These are phyloP conservation scores for Solanum bulbocastanum DNA, from an alignment of 257 asterid species.

Conservation along the genomic window DNA sequence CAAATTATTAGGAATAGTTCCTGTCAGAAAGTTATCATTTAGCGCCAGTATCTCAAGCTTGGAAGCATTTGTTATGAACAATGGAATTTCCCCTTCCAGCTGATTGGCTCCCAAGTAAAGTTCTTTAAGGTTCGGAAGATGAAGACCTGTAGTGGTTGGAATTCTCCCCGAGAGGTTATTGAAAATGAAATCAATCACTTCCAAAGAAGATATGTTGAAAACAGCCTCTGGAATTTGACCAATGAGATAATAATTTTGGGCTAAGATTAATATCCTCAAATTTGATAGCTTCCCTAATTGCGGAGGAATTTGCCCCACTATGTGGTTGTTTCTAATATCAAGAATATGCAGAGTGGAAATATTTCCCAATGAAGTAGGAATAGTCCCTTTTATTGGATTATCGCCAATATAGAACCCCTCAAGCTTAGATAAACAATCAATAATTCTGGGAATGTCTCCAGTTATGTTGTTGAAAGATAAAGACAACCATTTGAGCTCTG, in stretches of 20 bases:
- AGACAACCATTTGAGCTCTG: not conserved
- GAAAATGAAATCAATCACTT: no score
- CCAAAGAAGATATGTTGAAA: no score
- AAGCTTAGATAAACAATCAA: slow-evolving; percentile 14
- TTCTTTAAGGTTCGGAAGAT: not conserved
- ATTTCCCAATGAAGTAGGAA: not conserved
- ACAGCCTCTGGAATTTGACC: no score
- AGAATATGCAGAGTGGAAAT: slow-evolving; percentile 14
- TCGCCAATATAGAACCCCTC: not conserved
- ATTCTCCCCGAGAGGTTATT: no score
- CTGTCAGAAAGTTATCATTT: no score
- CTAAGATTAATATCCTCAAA: not conserved
- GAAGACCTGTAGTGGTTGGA: no score
- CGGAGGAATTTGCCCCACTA: slow-evolving; percentile 1
- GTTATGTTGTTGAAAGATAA: slow-evolving; percentile 1
- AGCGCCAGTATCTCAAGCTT: not conserved
- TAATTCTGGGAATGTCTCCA: slow-evolving; percentile 8
- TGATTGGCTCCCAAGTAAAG: slow-evolving; percentile 5
- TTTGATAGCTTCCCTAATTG: not conserved
- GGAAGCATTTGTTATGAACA: slow-evolving; percentile 17
- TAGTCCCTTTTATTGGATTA: slow-evolving; percentile 7
- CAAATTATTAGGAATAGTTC: no score
- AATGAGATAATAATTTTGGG: no score
- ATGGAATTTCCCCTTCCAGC: slow-evolving; percentile 15
- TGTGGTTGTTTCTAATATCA: not conserved